Conservation (phyloP, 2,329 filamentous ascomycete genomes). For the Pleoardoris graminearum region DNA sequence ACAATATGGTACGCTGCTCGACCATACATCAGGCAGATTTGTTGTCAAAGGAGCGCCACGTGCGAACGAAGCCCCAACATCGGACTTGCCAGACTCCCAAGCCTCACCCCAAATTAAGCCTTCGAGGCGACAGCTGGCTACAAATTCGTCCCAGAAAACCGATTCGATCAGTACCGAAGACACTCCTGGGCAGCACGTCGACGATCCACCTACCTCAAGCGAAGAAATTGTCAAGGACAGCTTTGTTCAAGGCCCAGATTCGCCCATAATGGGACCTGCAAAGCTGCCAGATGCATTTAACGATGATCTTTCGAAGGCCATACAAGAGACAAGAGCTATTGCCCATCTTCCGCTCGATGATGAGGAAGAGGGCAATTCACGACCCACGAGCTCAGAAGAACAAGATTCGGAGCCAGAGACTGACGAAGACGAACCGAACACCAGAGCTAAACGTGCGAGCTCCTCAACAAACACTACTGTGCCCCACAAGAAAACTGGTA, state of each 20-base stretch:
- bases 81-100: conserved; percentile 23
- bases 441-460: conserved; percentile 15
- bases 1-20: conserved; percentile 45
- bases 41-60: conserved; percentile 56
- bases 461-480: conserved; percentile 10
- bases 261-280: conserved; percentile 6
- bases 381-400: conserved; percentile 30
- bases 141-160: conserved; percentile 36
- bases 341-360: conserved; percentile 58
- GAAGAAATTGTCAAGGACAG: conserved; percentile 37
- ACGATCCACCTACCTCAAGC: conserved; percentile 4
- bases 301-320: conserved; percentile 67
- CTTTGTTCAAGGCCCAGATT: conserved; percentile 25
- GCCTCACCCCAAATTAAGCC: conserved; percentile 57
- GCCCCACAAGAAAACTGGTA: conserved; percentile 20
- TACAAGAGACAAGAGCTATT: conserved; percentile 64
- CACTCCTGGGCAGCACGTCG: conserved; percentile 20
- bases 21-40: conserved; percentile 64
- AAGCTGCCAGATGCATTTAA: conserved; percentile 13
- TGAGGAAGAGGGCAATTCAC: conserved; percentile 39
- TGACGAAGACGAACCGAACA: conserved; percentile 31
- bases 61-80: conserved; percentile 4
- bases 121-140: conserved; percentile 46
- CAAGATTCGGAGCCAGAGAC: conserved; percentile 24
- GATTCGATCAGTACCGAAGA: conserved; percentile 46